Conservation (phyloP, 441 rosid genomes). For the Pelargonium fulgidum region DNA sequence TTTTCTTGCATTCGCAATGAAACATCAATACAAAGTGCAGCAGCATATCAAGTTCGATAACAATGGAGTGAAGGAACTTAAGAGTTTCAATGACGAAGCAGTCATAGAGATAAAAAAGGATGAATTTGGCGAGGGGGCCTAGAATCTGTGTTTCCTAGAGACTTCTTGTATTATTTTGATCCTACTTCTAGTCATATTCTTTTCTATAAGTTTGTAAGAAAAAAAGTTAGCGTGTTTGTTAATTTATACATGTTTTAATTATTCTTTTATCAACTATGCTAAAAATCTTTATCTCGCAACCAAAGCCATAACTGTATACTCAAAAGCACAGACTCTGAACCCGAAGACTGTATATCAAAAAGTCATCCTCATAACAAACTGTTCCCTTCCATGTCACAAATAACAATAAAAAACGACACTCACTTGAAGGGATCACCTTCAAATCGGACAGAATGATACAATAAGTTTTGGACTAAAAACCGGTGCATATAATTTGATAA, state of each 20-base stretch:
- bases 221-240: not conserved
- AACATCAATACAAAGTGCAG: constrained; percentile 59
- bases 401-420: too few species aligned
- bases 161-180: not conserved
- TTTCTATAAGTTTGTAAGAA: not conserved
- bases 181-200: not conserved
- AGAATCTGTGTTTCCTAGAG: not conserved
- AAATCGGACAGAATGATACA: not conserved
- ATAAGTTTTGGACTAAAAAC: not conserved
- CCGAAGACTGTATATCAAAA: too few species aligned
- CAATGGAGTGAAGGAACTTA: constrained; percentile 25
- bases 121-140: not conserved
- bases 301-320: too few species aligned
- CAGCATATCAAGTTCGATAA: constrained; percentile 18
- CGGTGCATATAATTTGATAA: not conserved
- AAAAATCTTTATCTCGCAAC: too few species aligned
- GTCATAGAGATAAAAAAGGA: constrained; percentile 14
- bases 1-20: constrained; percentile 46
- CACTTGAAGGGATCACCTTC: not conserved
- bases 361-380: too few species aligned
- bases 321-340: too few species aligned
- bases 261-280: too few species aligned
- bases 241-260: not conserved
- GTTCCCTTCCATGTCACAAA: too few species aligned
- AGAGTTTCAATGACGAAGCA: constrained; percentile 20